Evolutionary conservation across 257 asterid species (phyloP).

Genomic region (Dorcoceras hygrometricum): DNA sequence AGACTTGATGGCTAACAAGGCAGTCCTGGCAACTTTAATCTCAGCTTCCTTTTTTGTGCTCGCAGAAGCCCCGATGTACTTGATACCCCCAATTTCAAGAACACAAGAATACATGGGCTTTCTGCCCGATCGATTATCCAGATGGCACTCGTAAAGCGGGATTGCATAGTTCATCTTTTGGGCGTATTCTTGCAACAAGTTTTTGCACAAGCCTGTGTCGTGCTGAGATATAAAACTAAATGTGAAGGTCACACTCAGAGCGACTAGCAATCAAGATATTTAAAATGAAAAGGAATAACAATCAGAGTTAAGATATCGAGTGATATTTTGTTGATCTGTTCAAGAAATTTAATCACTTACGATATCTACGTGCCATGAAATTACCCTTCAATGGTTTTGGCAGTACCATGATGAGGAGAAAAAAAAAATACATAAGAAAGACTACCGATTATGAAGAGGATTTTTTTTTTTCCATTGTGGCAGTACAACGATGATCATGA

Average conservation of each 20-base stretch:
- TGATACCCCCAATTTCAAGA: slow-evolving; percentile 75
- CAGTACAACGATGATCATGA: neutral
- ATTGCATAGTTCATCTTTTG: slow-evolving; percentile 92
- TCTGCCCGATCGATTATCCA: slow-evolving; percentile 44
- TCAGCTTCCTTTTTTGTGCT: slow-evolving; percentile 87
- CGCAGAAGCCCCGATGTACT: slow-evolving; percentile 79
- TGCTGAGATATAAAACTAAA: slow-evolving; percentile 55
- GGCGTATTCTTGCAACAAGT: slow-evolving; percentile 87
- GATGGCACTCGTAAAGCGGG: slow-evolving; percentile 60
- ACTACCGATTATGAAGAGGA: neutral
- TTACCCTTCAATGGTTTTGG: no score
- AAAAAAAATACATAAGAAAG: neutral
- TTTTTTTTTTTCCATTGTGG: neutral
- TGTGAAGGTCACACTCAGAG: slow-evolving; percentile 10
- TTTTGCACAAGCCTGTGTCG: slow-evolving; percentile 90
- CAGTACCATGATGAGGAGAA: no score
- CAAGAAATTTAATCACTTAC: neutral
- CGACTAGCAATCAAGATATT: neutral
- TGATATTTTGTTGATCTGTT: slow-evolving; percentile 9
- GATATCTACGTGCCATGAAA: neutral
- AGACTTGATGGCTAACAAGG: slow-evolving; percentile 76
- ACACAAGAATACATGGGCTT: slow-evolving; percentile 44
- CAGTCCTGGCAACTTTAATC: slow-evolving; percentile 95
- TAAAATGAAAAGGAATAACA: neutral
- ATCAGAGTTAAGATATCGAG: neutral